Evolutionary conservation across 305 asterid species (phyloP), one percentile per base, ranked within the genome.

Genomic region (Nicotiana rustica): DNA sequence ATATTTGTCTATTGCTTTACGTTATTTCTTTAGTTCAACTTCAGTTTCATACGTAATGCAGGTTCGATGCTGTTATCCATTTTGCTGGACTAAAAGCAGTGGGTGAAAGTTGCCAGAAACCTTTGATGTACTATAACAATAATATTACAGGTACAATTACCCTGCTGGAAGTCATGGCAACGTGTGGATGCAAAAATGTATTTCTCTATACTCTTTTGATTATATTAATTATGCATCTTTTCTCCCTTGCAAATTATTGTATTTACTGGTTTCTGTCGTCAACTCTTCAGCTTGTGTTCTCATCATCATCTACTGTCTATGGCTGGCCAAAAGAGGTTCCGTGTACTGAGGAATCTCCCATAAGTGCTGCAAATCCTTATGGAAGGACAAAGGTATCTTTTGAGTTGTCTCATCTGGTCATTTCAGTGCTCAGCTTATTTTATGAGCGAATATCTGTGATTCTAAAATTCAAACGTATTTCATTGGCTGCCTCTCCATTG

Each of bases 11-110:
- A 15, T 73, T 0, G 31, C 5, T 52, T 15, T 75, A 8, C 44
- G 14, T 25, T 10, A 52, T 75, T 49, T 71, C 19, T 71, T 71
- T 75, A 15, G 4, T 6, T 75, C 65, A 75, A 21, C 80, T 15
- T 75, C 47, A 14, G 31, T 52, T 52, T 0, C 80, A 8, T 75
- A 52, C 52, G 47, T 9, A 29, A 52, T 55, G 79, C 91, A 96
- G 99, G 93, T 96, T 96, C 85, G 96, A 91, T 81, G 97, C 97
- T 8, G 99, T 93, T 80, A 93, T 96, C 79, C 99, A 96, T 87
- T 96, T 96, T 93, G 98, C 99, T 81, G 98, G 99, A 85, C 83
- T 96, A 76, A 96, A 96, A 87, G 99, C 99, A 31, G 99, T 96
- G 13, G 99, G 98, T 83, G 99, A 96, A 93, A 96, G 99, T 85